phyloP scores from a whole-genome alignment of 2,329 filamentous ascomycete genomes.

The Nemania sp. region DNA sequence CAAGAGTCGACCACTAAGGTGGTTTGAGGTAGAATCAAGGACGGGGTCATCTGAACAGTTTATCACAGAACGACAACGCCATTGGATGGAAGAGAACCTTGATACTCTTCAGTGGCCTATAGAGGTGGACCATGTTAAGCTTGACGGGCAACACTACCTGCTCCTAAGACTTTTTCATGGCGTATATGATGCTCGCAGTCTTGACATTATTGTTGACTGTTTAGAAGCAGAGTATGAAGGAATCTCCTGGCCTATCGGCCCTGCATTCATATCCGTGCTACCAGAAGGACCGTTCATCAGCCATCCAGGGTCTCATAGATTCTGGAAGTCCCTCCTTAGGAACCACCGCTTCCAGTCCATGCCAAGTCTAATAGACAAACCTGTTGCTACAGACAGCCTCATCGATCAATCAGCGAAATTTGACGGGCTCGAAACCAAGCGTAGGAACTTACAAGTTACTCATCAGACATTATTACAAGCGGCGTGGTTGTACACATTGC shows the following conservation, averaged over 20 bases:
- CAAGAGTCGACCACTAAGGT: slow-evolving; percentile 48
- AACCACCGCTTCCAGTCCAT: slow-evolving; percentile 37
- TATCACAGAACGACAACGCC: slow-evolving; percentile 44
- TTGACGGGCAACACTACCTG: slow-evolving; percentile 46
- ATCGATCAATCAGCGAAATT: slow-evolving; percentile 44
- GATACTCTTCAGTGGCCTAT: slow-evolving; percentile 56
- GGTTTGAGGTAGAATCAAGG: slow-evolving; percentile 45
- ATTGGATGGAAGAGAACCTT: slow-evolving; percentile 61
- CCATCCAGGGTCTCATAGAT: slow-evolving; percentile 50
- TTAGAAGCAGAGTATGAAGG: slow-evolving; percentile 58
- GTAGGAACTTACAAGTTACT: slow-evolving; percentile 69
- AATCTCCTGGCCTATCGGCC: slow-evolving; percentile 41
- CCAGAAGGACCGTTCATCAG: slow-evolving; percentile 68
- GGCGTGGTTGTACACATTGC: slow-evolving; percentile 69
- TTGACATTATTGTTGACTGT: slow-evolving; percentile 67
- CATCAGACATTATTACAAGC: slow-evolving; percentile 80
- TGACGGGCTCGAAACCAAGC: slow-evolving; percentile 53
- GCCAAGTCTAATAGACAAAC: slow-evolving; percentile 22
- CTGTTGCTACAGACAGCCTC: slow-evolving; percentile 25
- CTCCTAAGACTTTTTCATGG: slow-evolving; percentile 79
- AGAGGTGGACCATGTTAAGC: slow-evolving; percentile 50
- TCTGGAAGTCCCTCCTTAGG: slow-evolving; percentile 69
- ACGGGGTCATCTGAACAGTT: slow-evolving; percentile 40
- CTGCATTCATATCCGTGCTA: slow-evolving; percentile 69
- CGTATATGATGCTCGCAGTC: slow-evolving; percentile 82